Base-by-base conservation (phyloP, 2,329 filamentous ascomycete species). In the Trichophyton mentagrophytes region DNA sequence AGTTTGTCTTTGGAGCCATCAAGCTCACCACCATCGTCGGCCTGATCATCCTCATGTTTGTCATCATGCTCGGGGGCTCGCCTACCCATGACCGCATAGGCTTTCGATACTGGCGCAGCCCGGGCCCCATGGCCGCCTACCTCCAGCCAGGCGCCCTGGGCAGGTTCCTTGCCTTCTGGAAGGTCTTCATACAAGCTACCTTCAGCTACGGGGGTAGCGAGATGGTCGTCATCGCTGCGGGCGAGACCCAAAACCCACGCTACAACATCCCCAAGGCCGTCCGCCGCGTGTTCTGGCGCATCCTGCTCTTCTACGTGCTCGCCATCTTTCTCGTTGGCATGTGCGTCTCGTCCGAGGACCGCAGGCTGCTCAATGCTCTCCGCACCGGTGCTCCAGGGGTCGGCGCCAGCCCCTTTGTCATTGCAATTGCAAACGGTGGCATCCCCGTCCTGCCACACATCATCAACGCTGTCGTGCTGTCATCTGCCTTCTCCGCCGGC, bases 131-230 rank as follows among this genome's bases (percentile, higher is more conserved):
- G 27, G 72, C 72, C 6, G 69, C 72, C 47, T 77, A 74, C 61
- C 69, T 75, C 9, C 67, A 68, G 17, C 62, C 66, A 0, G 73
- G 67, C 38, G 64, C 68, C 40, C 76, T 75, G 44, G 79, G 79
- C 36, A 79, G 80, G 40, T 83, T 83, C 69, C 71, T 82, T 11
- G 80, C 79, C 55, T 76, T 83, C 46, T 79, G 75, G 66, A 74
- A 71, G 56, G 75, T 70, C 57, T 71, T 79, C 59, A 76, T 77
- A 62, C 76, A 76, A 60, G 76, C 74, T 17, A 76, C 71, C 57
- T 81, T 81, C 66, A 74, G 77, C 7, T 81, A 79, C 64, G 78
- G 78, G 47, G 78, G 79, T 59, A 77, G 78, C 13, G 77, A 80
- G 65, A 74, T 76, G 67, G 75, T 80, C 15, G 77, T 76, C 27